A percentile compares a stretch with the other conserved stretches of the same genome.
phyloP scores from a whole-genome alignment of 2,329 filamentous ascomycete species.

The Colletotrichum sp. region DNA sequence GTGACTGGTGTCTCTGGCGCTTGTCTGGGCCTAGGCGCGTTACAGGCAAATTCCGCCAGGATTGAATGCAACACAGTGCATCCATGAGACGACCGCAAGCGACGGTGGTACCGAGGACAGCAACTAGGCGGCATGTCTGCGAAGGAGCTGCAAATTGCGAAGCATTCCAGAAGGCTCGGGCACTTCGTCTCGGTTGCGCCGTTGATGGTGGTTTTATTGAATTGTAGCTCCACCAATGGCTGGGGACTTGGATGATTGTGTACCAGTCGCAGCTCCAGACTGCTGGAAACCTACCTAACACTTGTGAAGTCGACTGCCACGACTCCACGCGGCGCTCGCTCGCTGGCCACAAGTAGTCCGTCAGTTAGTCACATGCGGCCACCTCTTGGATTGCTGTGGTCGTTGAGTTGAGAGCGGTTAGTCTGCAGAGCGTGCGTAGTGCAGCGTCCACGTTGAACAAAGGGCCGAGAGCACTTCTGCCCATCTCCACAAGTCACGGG shows the following conservation, averaged over 20 bases:
- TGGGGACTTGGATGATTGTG: background rate
- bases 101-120: background rate
- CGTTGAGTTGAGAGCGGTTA: background rate
- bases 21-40: background rate
- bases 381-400: background rate
- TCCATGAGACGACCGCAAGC: background rate
- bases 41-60: slow-evolving; percentile 6
- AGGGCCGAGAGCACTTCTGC: background rate
- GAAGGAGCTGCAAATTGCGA: background rate
- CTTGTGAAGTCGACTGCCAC: background rate
- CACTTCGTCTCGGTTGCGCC: background rate
- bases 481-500: background rate
- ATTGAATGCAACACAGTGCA: slow-evolving; percentile 14
- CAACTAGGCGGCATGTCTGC: background rate
- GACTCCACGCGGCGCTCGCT: background rate
- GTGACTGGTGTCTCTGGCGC: background rate
- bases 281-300: background rate
- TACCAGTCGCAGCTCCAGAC: background rate
- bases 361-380: background rate
- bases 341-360: background rate
- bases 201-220: background rate
- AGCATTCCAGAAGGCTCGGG: background rate
- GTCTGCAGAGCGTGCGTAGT: background rate
- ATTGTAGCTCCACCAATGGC: background rate
- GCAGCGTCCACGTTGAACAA: background rate